Evolutionary conservation across 192 early-diverging fungal genomes (phyloP).

Genomic region (Podila epigama): DNA sequence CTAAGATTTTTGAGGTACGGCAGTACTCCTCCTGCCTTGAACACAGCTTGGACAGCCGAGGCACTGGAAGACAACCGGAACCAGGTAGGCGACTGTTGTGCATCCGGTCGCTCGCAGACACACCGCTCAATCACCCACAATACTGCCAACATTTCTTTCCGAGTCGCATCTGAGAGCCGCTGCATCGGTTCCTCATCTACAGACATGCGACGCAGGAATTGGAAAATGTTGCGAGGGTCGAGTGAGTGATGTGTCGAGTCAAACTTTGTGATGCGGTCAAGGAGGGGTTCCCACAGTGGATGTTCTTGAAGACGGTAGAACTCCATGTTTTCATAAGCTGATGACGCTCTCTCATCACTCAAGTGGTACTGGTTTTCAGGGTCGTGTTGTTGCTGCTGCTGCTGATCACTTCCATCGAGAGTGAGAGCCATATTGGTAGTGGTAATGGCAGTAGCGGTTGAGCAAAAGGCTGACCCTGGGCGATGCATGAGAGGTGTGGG

Average conservation of each 20-base stretch:
- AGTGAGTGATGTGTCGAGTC: conserved; percentile 34
- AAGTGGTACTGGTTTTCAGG: too few relatives aligned
- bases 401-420: too few relatives aligned
- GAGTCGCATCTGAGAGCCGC: conserved; percentile 3
- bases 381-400: neutral
- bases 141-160: conserved; percentile 27
- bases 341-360: neutral
- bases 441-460: neutral
- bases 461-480: neutral
- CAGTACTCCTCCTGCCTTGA: conserved; percentile 19
- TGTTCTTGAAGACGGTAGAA: conserved; percentile 25
- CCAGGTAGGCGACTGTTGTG: conserved; percentile 41
- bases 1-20: conserved; percentile 26
- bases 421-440: too few relatives aligned
- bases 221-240: conserved; percentile 27
- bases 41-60: conserved; percentile 21
- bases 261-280: conserved; percentile 40
- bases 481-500: neutral
- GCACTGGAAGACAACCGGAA: conserved; percentile 44
- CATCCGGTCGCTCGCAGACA: conserved; percentile 23
- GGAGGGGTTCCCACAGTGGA: conserved; percentile 35
- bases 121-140: conserved; percentile 39
- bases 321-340: conserved; percentile 31
- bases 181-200: neutral
- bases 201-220: conserved; percentile 33